Percentiles rank a stretch among this genome's conserved stretches.
Conservation (phyloP, 1,139 yeast genomes). For the Nakaseomyces delphensis region DNA sequence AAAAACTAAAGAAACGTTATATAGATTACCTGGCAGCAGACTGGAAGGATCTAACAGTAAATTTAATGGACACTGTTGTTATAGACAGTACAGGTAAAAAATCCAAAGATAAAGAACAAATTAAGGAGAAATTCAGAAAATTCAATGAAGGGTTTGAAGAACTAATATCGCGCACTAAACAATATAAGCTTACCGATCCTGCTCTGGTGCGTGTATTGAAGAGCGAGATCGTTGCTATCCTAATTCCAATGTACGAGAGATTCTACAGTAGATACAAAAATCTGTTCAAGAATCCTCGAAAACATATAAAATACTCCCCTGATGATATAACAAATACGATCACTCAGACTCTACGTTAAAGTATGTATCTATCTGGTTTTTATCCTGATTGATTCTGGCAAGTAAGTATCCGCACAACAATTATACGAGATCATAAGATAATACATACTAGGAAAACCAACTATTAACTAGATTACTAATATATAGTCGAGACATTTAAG, state of each 20-base stretch:
- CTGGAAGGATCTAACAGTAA: constrained; percentile 75
- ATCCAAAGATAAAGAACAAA: constrained; percentile 69
- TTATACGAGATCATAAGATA: too few species aligned
- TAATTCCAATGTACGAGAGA: constrained; percentile 75
- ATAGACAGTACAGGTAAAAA: constrained; percentile 40
- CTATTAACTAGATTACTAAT: not conserved
- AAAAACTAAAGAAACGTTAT: constrained; percentile 63
- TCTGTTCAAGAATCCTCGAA: constrained; percentile 30
- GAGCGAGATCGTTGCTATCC: constrained; percentile 39
- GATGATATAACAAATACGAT: constrained; percentile 25
- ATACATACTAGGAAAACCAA: not conserved
- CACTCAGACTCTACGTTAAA: constrained; percentile 30
- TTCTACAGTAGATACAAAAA: constrained; percentile 42
- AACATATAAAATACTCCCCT: constrained; percentile 38
- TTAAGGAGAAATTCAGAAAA: constrained; percentile 74
- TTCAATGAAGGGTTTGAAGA: constrained; percentile 81
- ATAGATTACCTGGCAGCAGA: constrained; percentile 68
- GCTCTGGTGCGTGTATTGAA: constrained; percentile 41
- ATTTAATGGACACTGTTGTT: constrained; percentile 63
- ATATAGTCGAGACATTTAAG: not conserved
- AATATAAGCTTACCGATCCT: constrained; percentile 58
- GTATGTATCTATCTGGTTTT: too few species aligned
- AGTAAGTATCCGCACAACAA: too few species aligned
- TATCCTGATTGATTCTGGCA: too few species aligned
- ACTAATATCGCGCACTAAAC: constrained; percentile 54